Evolutionary conservation across 2,329 filamentous ascomycete species (phyloP).

Genomic region (Verticillium albo-atrum): DNA sequence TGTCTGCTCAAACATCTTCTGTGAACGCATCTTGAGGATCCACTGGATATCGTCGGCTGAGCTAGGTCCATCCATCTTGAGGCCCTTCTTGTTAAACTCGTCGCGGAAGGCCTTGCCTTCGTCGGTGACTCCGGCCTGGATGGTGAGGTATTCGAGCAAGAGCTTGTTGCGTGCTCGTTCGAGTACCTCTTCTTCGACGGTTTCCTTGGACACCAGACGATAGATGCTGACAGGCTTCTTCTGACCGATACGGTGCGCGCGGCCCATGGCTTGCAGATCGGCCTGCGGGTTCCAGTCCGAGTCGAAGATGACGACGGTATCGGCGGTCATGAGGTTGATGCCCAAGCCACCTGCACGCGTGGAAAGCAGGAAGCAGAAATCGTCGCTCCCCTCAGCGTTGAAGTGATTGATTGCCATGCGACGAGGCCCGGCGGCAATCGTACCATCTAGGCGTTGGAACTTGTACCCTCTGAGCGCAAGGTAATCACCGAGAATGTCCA

Average conservation of each 20-base stretch:
- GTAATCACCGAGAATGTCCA: slow-evolving; percentile 94
- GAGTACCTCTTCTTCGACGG: slow-evolving; percentile 94
- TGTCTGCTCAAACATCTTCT: slow-evolving; percentile 98
- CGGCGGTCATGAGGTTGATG: slow-evolving; percentile 98
- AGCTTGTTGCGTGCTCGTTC: slow-evolving; percentile 97
- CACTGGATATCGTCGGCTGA: slow-evolving; percentile 93
- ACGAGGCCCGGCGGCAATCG: slow-evolving; percentile 81
- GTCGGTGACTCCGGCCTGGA: slow-evolving; percentile 93
- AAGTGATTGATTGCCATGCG: slow-evolving; percentile 97
- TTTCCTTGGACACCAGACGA: slow-evolving; percentile 94
- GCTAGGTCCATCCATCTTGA: slow-evolving; percentile 73
- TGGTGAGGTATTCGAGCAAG: slow-evolving; percentile 94
- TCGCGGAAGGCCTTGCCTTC: slow-evolving; percentile 76
- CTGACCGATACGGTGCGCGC: slow-evolving; percentile 95
- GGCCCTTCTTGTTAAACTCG: slow-evolving; percentile 73
- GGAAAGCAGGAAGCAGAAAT: slow-evolving; percentile 94
- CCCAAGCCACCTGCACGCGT: slow-evolving; percentile 95
- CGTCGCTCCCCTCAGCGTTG: slow-evolving; percentile 91
- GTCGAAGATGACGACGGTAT: slow-evolving; percentile 96
- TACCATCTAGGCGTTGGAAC: slow-evolving; percentile 92
- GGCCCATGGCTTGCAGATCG: slow-evolving; percentile 96
- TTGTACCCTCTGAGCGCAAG: slow-evolving; percentile 89
- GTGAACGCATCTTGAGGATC: slow-evolving; percentile 95
- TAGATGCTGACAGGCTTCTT: slow-evolving; percentile 96
- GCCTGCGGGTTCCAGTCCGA: slow-evolving; percentile 99